Evolutionary conservation across 371 early-diverging fungal genomes (phyloP), one percentile per base, ranked within the genome.

Genomic region (Mucor sp.): DNA sequence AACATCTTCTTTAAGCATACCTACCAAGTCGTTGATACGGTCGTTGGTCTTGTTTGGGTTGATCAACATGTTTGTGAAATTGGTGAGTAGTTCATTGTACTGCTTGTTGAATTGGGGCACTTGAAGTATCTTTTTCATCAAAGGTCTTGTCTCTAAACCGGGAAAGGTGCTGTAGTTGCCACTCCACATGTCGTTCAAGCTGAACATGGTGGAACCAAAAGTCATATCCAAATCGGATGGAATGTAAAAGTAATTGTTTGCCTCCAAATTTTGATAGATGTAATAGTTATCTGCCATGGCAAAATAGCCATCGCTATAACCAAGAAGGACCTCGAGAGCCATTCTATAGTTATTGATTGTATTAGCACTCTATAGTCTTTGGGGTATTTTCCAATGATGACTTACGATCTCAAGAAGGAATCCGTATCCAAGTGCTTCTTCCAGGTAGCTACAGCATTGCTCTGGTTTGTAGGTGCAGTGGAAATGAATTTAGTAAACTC

Each of bases 281-380:
- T 74, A 79, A 28, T 69, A 82, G 30, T 82, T 82, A 44, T 79
- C 67, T 32, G 70, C 76, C 62, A 65, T 70, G 1, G 75, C 27
- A n/a, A 70, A 28, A 30, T 78, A 82, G 11, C 78, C 78, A 57
- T 82, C 82, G 12, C 74, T 58, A 17, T 74, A 79, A 6, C 78
- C 82, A 25, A 71, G 23, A 4, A 78, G 37, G 7, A 78, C 62
- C 66, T 82, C 80, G 11, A 82, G 58, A 8, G 76, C 75, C 67
- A 68, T 70, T 32, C 50, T 50, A n/a, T n/a, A 50, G 21, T 1
- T 4, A 50, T 23, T 23, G 23, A 6, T 19, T 7, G 7, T 4
- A 23, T 25, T 25, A 14, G 50, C 12, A 4, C 8, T 25, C 12
- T 4, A 14, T 14, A 23, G 50, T 3, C 23, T 23, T 50, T 21